Evolutionary conservation across 2,329 filamentous ascomycete genomes (phyloP), one percentile per base, ranked within the genome.

Genomic region (Colletotrichum agaves): DNA sequence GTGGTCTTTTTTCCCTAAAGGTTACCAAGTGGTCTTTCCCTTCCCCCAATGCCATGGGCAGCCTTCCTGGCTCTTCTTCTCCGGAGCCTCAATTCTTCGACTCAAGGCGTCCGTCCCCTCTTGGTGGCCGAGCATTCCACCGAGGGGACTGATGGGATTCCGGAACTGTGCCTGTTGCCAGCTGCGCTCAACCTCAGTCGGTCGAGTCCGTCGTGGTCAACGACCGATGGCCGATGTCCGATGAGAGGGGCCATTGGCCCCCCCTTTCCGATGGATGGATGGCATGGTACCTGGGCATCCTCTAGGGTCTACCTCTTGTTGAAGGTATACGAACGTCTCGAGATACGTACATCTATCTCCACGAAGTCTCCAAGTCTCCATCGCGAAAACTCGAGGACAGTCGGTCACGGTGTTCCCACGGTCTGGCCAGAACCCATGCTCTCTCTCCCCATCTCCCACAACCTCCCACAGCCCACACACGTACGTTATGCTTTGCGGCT

Each of bases 41-140:
- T n/a, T n/a, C n/a, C 2, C 6, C 27, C 27, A 27, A 27, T 2
- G 27, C 27, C 27, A 27, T 7, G 27, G 8, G 27, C 27, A 7
- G 27, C 27, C 6, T 27, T 7, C 27, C 27, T 27, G 27, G 27
- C 27, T 27, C 27, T 7, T 7, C 41, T 44, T 15, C 12, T n/a
- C 50, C 50, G 17, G 50, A 53, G 50, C 50, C 50, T 53, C 50
- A 53, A 39, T 17, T 50, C 35, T 52, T 23, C 23, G 33, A 37
- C 21, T 39, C 37, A 15, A n/a, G 5, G 23, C 17, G 61, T 55
- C 65, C 17, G 61, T 55, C 65, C 41, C 65, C 61, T 65, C 65
- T 55, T 68, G 65, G 65, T 49, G 65, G 61, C 65, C 65, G 65
- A 68, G 65, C 39, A 68, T 68, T 68, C 53, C 52, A 60, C 65